Evolutionary conservation across 208 protist species (phyloP).

Genomic region (Leishmania martiniquensis): DNA sequence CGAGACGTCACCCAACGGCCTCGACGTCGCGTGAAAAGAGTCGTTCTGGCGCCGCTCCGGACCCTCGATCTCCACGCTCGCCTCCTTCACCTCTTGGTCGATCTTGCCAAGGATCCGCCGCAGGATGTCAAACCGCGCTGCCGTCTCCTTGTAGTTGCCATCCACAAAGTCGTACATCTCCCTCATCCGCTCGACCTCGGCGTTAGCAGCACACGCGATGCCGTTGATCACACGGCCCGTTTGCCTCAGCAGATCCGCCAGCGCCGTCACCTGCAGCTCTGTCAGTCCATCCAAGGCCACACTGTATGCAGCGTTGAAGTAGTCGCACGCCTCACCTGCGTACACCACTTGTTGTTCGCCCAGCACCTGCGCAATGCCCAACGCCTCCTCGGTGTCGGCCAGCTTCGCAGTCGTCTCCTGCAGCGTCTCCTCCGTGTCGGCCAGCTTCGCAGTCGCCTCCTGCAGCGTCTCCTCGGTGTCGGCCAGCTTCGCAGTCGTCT

Average conservation of each 20-base stretch:
- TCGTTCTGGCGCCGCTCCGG: slow-evolving; percentile 2
- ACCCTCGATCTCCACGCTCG: slow-evolving; percentile 33
- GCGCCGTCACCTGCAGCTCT: slow-evolving; percentile 30
- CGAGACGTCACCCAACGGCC: slow-evolving; percentile 27
- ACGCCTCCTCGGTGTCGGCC: slow-evolving; percentile 19
- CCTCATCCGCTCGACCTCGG: slow-evolving; percentile 38
- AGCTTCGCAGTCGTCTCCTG: slow-evolving; percentile 26
- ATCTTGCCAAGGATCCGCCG: slow-evolving; percentile 48
- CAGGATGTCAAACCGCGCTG: slow-evolving; percentile 39
- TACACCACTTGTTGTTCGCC: slow-evolving; percentile 22
- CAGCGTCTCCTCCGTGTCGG: slow-evolving; percentile 29
- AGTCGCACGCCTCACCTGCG: slow-evolving; percentile 28
- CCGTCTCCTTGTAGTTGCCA: slow-evolving; percentile 39
- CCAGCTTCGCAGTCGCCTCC: slow-evolving; percentile 37
- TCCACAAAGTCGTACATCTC: slow-evolving; percentile 38
- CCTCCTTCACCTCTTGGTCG: slow-evolving; percentile 58
- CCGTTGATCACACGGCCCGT: slow-evolving; percentile 17
- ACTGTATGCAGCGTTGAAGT: slow-evolving; percentile 18
- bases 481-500: slow-evolving; percentile 15
- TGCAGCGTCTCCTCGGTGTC: slow-evolving; percentile 37
- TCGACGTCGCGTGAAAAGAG: neutral
- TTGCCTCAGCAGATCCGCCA: slow-evolving; percentile 33
- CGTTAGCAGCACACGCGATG: slow-evolving; percentile 21
- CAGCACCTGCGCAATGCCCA: slow-evolving; percentile 12
- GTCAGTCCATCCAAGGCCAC: slow-evolving; percentile 39